Evolutionary conservation across 371 early-diverging fungal species (phyloP).

Genomic region (Capniomyces stellatus): DNA sequence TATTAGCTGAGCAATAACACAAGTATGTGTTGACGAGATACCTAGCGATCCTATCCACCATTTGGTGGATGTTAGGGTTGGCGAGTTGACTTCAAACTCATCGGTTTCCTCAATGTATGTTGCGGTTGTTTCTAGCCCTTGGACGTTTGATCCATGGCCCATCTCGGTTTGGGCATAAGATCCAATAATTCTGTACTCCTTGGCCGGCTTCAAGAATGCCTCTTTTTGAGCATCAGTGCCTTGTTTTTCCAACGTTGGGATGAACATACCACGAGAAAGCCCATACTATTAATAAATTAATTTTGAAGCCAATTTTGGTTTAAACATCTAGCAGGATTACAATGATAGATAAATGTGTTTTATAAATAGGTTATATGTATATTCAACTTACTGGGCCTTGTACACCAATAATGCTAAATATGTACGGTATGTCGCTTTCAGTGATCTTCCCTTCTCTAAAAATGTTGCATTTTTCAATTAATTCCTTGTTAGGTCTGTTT

Average conservation of each 20-base stretch:
- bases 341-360: no score
- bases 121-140: constrained; percentile 76
- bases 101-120: constrained; percentile 60
- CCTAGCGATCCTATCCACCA: constrained; percentile 83
- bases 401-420: neutral
- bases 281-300: no score
- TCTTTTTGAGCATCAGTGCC: constrained; percentile 59
- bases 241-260: constrained; percentile 55
- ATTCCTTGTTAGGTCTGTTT: no score
- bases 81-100: constrained; percentile 71
- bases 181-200: constrained; percentile 56
- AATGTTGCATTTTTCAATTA: no score
- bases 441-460: neutral
- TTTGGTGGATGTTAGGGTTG: constrained; percentile 59
- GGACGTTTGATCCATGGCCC: constrained; percentile 65
- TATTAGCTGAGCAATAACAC: constrained; percentile 72
- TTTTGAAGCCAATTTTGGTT: no score
- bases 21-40: constrained; percentile 50
- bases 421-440: neutral
- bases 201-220: constrained; percentile 49
- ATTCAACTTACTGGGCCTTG: neutral
- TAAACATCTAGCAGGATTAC: no score
- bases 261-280: constrained; percentile 49
- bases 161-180: constrained; percentile 74
- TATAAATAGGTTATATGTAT: neutral